Evolutionary conservation across 441 rosid genomes (phyloP).

Genomic region (Adansonia madagascariensis): DNA sequence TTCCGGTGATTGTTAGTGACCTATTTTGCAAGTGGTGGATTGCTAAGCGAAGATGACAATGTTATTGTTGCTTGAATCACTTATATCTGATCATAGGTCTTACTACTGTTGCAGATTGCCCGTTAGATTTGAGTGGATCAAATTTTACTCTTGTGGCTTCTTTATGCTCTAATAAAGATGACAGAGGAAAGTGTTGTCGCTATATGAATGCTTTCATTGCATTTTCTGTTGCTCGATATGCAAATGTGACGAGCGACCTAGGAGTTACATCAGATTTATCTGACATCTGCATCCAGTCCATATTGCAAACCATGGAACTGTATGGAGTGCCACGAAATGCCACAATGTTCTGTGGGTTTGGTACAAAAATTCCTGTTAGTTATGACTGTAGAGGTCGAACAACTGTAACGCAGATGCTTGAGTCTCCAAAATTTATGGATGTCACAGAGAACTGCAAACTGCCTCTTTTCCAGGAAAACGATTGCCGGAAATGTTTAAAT

Average conservation of each 20-base stretch:
- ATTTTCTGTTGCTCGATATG: slow-evolving; percentile 70
- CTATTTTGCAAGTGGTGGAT: slow-evolving; percentile 5
- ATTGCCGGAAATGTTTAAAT: slow-evolving; percentile 75
- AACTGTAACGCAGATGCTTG: slow-evolving; percentile 76
- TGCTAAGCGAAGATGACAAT: neutral
- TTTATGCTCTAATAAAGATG: slow-evolving; percentile 64
- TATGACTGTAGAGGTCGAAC: slow-evolving; percentile 76
- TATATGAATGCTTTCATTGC: slow-evolving; percentile 87
- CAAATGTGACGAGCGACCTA: slow-evolving; percentile 70
- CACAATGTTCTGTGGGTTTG: slow-evolving; percentile 75
- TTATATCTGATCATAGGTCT: slow-evolving; percentile 19
- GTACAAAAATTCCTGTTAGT: slow-evolving; percentile 79
- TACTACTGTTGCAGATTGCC: slow-evolving; percentile 67
- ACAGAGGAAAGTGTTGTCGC: slow-evolving; percentile 89
- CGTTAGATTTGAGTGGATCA: slow-evolving; percentile 72
- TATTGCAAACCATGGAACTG: slow-evolving; percentile 71
- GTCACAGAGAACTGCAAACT: slow-evolving; percentile 66
- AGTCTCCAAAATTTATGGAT: slow-evolving; percentile 63
- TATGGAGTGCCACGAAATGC: slow-evolving; percentile 87
- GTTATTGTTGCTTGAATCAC: neutral
- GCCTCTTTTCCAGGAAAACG: slow-evolving; percentile 52
- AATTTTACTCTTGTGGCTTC: slow-evolving; percentile 85
- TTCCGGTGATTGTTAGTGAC: neutral
- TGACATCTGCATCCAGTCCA: slow-evolving; percentile 58
- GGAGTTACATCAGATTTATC: slow-evolving; percentile 66